Base-by-base conservation (phyloP, 805 yeast species). In the Hanseniaspora taiwanica region DNA sequence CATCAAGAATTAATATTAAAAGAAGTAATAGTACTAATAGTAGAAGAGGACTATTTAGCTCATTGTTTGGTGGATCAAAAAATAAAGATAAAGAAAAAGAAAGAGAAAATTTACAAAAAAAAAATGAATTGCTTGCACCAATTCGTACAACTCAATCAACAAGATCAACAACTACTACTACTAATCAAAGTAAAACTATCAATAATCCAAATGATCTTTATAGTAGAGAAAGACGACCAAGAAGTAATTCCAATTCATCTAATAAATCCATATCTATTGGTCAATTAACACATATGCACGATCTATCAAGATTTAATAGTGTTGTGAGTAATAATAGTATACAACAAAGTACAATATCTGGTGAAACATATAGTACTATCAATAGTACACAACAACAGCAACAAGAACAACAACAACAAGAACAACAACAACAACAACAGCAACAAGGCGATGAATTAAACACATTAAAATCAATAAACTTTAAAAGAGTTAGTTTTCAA, bases 401-500 rank as follows among this genome's bases (percentile, higher is more conserved):
- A 36, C 32, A 36, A 17, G 6, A 16, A 9, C 17, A 7, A 25
- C 29, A 4, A 27, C 39, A 27, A 27, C 25, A 39, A 37, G 37
- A 5, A 47, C 38, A 29, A 40, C 50, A 2, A 44, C 48, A 8
- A 47, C 49, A 27, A 21, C 48, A 8, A 44, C 54, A 36, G 16
- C 29, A 31, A 21, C 27, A 21, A 21, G 43, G 37, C 3, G 43
- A 33, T 4, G 27, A 18, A 10, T 24, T 41, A 21, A 21, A 50
- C 21, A 49, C 48, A 19, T 46, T 55, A 4, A 40, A 46, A n/a
- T 53, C 53, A 6, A 47, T 64, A 1, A 54, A 53, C 17, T 61
- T 82, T 54, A 69, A 72, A 46, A 65, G 87, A 45, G 94, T 85
- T 4, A 70, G 76, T 0, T 87, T 87, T 58, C 85, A 91, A 0